These are phyloP conservation scores for Falciphora oryzae DNA, from an alignment of 2,329 filamentous ascomycete genomes.

Conservation along the genomic window DNA sequence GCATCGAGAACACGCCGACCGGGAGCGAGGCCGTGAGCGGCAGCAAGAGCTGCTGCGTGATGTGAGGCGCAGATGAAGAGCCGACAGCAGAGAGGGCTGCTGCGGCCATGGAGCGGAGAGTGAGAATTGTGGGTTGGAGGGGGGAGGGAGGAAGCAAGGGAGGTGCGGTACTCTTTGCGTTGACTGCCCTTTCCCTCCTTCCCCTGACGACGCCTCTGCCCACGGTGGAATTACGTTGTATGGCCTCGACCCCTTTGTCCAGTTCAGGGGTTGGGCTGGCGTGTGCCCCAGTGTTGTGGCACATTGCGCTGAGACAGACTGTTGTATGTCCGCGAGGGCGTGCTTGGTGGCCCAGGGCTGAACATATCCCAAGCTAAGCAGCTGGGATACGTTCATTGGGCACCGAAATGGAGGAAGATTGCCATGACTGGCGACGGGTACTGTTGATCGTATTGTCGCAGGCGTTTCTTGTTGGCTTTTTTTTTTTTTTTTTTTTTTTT, in stretches of 20 bases:
- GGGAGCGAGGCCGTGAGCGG: constrained; percentile 76
- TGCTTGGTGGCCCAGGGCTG: background rate
- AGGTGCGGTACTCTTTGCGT: background rate
- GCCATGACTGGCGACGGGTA: background rate
- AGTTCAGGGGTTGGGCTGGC: no score
- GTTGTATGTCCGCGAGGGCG: background rate
- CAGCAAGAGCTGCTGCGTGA: constrained; percentile 69
- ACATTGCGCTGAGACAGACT: background rate
- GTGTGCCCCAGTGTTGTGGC: background rate
- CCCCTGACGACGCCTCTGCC: background rate
- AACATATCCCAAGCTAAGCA: background rate
- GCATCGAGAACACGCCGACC: constrained; percentile 93
- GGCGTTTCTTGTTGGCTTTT: background rate
- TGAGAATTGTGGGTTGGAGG: no score
- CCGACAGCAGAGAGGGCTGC: background rate
- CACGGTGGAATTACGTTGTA: background rate
- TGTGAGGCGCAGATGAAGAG: constrained; percentile 50
- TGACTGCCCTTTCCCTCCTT: background rate
- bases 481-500: background rate
- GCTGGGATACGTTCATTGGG: background rate
- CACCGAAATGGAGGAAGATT: background rate
- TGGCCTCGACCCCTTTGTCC: no score
- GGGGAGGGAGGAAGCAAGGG: background rate
- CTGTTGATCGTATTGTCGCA: background rate
- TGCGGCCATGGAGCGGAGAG: no score